Evolutionary conservation across 345 rosid species (phyloP).

Genomic region (Brassica juncea): DNA sequence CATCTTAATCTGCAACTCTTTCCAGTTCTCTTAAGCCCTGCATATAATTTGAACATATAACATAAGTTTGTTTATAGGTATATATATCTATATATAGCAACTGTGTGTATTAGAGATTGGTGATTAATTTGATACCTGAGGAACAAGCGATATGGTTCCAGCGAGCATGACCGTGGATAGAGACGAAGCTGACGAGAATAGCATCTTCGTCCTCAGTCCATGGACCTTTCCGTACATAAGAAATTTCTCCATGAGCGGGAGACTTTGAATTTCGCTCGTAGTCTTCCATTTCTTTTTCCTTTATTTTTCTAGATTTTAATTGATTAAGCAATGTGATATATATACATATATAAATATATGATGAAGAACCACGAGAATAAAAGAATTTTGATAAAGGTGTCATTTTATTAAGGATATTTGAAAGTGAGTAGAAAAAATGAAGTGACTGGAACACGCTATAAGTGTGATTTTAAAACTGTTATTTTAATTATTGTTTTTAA

Average conservation of each 20-base stretch:
- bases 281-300: constrained; percentile 44
- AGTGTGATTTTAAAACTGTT: neutral
- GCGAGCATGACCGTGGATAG: constrained; percentile 76
- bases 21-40: constrained; percentile 85
- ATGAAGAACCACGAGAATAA: constrained; percentile 29
- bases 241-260: constrained; percentile 47
- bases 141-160: constrained; percentile 75
- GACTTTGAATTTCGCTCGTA: constrained; percentile 37
- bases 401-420: neutral
- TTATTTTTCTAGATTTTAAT: constrained; percentile 4
- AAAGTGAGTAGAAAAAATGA: neutral
- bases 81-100: too few species aligned
- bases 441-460: neutral
- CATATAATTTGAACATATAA: neutral
- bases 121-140: constrained; percentile 47
- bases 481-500: too few species aligned
- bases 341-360: too few species aligned
- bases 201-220: constrained; percentile 86
- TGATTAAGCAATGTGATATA: neutral
- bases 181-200: constrained; percentile 55
- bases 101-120: neutral
- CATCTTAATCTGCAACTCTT: constrained; percentile 95
- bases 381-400: neutral
- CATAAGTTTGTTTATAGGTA: too few species aligned
- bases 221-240: constrained; percentile 73